Conservation (phyloP, 1,139 yeast species). For the Spathaspora jeffriesii region DNA sequence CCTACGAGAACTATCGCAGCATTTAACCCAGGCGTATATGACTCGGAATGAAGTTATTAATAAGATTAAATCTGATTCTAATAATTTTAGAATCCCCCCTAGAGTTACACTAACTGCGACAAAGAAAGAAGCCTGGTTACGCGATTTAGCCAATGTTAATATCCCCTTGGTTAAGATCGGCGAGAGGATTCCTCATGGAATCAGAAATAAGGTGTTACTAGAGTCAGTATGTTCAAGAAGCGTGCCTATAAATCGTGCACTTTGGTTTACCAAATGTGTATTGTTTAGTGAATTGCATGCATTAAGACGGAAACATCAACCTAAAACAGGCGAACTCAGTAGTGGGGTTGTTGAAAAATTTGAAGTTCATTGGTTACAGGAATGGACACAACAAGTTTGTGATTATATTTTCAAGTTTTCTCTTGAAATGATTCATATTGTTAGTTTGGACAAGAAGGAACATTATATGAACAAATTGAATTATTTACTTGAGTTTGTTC, state of each 20-base stretch:
- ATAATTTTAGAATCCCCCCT: conserved; percentile 74
- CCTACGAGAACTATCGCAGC: conserved; percentile 44
- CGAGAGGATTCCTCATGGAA: conserved; percentile 89
- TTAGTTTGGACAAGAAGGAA: conserved; percentile 30
- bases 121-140: conserved; percentile 82
- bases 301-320: conserved; percentile 50
- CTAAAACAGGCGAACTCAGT: conserved; percentile 15
- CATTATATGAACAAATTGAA: conserved; percentile 55
- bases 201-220: conserved; percentile 67
- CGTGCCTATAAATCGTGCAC: conserved; percentile 76
- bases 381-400: conserved; percentile 84
- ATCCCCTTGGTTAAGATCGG: conserved; percentile 69
- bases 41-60: conserved; percentile 65
- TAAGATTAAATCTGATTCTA: conserved; percentile 53
- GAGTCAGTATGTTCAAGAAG: conserved; percentile 68
- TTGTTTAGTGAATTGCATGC: conserved; percentile 79
- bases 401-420: conserved; percentile 59
- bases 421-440: conserved; percentile 30
- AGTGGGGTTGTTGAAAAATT: conserved; percentile 25
- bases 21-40: conserved; percentile 63
- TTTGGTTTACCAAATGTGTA: conserved; percentile 90
- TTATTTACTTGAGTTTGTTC: conserved; percentile 60
- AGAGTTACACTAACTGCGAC: conserved; percentile 88
- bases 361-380: conserved; percentile 70
- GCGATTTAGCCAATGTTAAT: conserved; percentile 68